phyloP scores from a whole-genome alignment of 1,139 yeast species.

The Yamadazyma diospyri region DNA sequence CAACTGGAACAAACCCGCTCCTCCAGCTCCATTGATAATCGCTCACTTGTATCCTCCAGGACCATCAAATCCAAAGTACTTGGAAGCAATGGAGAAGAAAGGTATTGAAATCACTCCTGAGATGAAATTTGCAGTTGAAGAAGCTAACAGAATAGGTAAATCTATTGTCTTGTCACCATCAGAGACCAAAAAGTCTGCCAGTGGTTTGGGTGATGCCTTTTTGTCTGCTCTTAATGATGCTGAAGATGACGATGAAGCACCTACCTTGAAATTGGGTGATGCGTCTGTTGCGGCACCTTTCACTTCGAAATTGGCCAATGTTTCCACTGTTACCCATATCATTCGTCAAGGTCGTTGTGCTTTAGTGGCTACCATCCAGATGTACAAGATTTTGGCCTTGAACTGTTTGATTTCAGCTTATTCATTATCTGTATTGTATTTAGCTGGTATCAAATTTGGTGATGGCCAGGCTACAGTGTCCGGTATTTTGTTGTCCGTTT shows the following conservation, averaged over 20 bases:
- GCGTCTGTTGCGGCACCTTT: constrained; percentile 99
- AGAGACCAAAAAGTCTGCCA: constrained; percentile 27
- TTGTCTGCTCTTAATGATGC: constrained; percentile 67
- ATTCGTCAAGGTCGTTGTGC: constrained; percentile 99
- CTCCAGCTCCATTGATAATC: constrained; percentile 81
- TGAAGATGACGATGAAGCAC: constrained; percentile 81
- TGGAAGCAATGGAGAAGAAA: constrained; percentile 78
- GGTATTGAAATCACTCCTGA: constrained; percentile 74
- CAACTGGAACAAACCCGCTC: constrained; percentile 80
- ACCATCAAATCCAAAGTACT: constrained; percentile 81
- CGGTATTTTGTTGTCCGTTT: constrained; percentile 85
- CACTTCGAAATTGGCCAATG: constrained; percentile 90
- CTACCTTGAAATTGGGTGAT: constrained; percentile 92
- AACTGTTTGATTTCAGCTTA: constrained; percentile 97
- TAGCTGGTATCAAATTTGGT: constrained; percentile 98
- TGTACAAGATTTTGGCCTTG: constrained; percentile 96
- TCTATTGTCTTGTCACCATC: constrained; percentile 26
- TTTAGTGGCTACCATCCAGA: constrained; percentile 93
- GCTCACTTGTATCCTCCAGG: constrained; percentile 98
- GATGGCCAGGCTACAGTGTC: constrained; percentile 96
- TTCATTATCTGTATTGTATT: constrained; percentile 85
- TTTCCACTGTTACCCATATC: constrained; percentile 87
- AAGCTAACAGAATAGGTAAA: constrained; percentile 40
- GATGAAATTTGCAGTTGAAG: constrained; percentile 55
- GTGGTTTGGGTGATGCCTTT: constrained; percentile 67